phyloP scores from a whole-genome alignment of 2,329 filamentous ascomycete species.

The Sporothrix pseudoabietina region DNA sequence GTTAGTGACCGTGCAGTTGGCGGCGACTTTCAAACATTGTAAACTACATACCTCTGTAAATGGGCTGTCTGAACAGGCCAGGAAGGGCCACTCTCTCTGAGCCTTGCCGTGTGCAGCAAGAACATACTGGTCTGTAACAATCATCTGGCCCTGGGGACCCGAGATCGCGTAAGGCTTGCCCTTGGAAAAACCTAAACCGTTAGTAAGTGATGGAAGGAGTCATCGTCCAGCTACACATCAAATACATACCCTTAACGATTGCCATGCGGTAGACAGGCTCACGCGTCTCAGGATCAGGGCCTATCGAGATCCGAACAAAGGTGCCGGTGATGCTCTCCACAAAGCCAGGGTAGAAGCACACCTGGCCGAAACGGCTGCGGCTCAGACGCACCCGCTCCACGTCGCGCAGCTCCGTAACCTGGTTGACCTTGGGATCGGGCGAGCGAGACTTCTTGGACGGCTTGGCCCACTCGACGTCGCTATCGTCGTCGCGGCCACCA shows the following conservation, averaged over 20 bases:
- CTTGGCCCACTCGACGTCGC: slow-evolving; percentile 76
- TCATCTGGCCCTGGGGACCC: slow-evolving; percentile 69
- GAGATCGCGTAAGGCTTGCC: slow-evolving; percentile 84
- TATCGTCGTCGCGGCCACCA: slow-evolving; percentile 66
- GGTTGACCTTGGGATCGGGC: slow-evolving; percentile 64
- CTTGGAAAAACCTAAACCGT: slow-evolving; percentile 59
- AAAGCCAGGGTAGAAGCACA: slow-evolving; percentile 92
- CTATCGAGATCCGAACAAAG: slow-evolving; percentile 82
- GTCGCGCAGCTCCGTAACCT: slow-evolving; percentile 74
- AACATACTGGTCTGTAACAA: slow-evolving; percentile 85
- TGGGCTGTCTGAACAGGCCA: slow-evolving; percentile 80
- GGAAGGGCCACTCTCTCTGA: slow-evolving; percentile 84
- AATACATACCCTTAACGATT: slow-evolving; percentile 71
- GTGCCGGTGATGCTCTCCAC: slow-evolving; percentile 79
- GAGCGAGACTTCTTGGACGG: slow-evolving; percentile 53
- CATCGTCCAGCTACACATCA: background rate
- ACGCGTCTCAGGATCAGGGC: slow-evolving; percentile 71
- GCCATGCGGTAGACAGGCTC: slow-evolving; percentile 84
- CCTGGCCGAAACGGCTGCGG: slow-evolving; percentile 80
- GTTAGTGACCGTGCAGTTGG: background rate
- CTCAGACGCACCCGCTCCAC: slow-evolving; percentile 83
- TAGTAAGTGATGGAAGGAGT: background rate
- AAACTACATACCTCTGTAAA: slow-evolving; percentile 48
- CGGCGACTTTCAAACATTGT: background rate
- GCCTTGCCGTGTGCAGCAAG: slow-evolving; percentile 80